These are phyloP conservation scores for Verticillium tricorpus DNA, from an alignment of 2,329 filamentous ascomycete genomes.

Conservation along the genomic window DNA sequence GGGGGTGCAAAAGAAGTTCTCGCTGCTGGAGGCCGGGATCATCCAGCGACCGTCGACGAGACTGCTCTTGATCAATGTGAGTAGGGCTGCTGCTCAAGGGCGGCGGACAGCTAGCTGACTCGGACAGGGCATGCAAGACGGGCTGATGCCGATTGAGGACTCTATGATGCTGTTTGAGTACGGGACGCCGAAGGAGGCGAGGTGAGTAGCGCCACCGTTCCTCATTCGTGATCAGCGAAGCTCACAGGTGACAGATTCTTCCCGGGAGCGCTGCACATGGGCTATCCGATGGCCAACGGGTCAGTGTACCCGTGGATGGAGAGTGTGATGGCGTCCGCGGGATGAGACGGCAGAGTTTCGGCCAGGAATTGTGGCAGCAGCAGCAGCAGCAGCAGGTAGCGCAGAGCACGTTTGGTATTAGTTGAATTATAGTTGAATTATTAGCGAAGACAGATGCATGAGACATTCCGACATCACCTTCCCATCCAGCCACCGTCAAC, in stretches of 20 bases:
- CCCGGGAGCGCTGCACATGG: slow-evolving; percentile 59
- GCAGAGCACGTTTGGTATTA: background rate
- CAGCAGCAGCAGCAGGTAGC: background rate
- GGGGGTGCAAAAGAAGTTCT: slow-evolving; percentile 56
- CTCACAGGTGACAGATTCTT: slow-evolving; percentile 40
- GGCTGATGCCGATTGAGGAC: slow-evolving; percentile 65
- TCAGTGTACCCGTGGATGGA: slow-evolving; percentile 60
- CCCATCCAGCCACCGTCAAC: slow-evolving; percentile 96
- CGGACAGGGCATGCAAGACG: slow-evolving; percentile 53
- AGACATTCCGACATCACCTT: slow-evolving; percentile 40
- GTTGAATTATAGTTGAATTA: background rate
- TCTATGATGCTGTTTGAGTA: slow-evolving; percentile 61
- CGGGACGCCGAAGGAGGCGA: slow-evolving; percentile 60
- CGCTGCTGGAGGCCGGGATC: slow-evolving; percentile 55
- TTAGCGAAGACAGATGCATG: background rate
- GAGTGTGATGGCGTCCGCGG: slow-evolving; percentile 37
- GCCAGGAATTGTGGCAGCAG: background rate
- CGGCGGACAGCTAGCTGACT: background rate
- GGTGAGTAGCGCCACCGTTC: slow-evolving; percentile 17
- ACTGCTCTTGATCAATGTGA: slow-evolving; percentile 57
- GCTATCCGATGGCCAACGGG: slow-evolving; percentile 56
- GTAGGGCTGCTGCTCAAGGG: slow-evolving; percentile 13
- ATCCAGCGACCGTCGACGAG: slow-evolving; percentile 50
- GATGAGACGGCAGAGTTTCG: background rate
- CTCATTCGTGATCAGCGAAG: background rate